These are phyloP conservation scores for Moricandia moricandioides DNA, from an alignment of 345 rosid genomes.

Conservation along the genomic window DNA sequence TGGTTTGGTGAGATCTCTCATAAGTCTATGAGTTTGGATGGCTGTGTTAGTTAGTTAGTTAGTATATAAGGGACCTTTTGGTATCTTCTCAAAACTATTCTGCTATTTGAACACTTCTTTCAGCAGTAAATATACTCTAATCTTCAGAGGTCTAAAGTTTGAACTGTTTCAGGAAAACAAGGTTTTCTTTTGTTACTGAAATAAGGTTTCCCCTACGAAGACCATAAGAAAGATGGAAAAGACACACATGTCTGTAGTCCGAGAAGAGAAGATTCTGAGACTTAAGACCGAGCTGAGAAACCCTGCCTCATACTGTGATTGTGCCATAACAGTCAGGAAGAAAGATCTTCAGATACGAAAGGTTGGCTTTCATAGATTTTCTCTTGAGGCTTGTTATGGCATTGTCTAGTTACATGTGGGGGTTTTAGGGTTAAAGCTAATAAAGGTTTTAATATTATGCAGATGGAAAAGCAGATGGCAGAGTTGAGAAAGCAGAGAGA, in stretches of 20 bases:
- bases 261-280: constrained; percentile 25
- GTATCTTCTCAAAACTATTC: neutral
- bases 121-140: neutral
- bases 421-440: neutral
- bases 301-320: constrained; percentile 63
- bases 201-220: no score
- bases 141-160: neutral
- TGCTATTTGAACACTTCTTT: neutral
- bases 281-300: constrained; percentile 73
- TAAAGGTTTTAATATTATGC: constrained; percentile 16
- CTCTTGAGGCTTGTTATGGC: neutral
- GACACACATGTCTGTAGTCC: no score
- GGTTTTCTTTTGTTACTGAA: no score
- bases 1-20: neutral
- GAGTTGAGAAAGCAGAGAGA: constrained; percentile 74
- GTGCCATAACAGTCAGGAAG: constrained; percentile 60
- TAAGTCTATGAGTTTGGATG: neutral
- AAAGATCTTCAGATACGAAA: constrained; percentile 87
- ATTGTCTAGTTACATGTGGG: neutral
- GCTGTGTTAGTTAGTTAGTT: no score
- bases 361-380: constrained; percentile 40
- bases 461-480: constrained; percentile 81
- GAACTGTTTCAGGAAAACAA: neutral
- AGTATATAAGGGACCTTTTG: neutral
- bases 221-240: no score